phyloP scores from a whole-genome alignment of 768 basidiomycete species.

The Bullera alba region DNA sequence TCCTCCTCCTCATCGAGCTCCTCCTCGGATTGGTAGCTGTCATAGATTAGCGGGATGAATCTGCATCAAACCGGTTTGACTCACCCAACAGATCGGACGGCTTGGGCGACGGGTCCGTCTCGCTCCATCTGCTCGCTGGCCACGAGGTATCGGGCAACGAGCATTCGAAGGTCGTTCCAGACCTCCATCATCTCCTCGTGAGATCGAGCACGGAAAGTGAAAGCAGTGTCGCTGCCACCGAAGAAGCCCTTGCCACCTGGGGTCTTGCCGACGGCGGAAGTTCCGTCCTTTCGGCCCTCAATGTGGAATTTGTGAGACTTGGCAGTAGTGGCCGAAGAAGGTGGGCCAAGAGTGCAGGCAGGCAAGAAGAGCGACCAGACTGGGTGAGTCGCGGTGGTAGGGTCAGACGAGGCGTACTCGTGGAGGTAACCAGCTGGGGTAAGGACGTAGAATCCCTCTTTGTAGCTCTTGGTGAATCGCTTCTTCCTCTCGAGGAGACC shows the following conservation, averaged over 20 bases:
- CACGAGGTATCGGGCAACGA: conserved; percentile 87
- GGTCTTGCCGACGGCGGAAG: conserved; percentile 51
- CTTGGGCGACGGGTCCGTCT: conserved; percentile 83
- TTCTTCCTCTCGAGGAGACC: conserved; percentile 93
- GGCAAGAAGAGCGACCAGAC: conserved; percentile 85
- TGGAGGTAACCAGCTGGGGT: conserved; percentile 95
- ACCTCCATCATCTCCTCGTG: conserved; percentile 99
- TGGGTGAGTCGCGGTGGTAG: conserved; percentile 53
- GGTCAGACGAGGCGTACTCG: conserved; percentile 75
- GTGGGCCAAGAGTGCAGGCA: conserved; percentile 89
- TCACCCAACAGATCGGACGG: conserved; percentile 83
- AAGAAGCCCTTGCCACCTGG: conserved; percentile 46
- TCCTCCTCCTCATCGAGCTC: conserved; percentile 46
- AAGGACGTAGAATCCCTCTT: conserved; percentile 82
- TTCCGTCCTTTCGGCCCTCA: conserved; percentile 79
- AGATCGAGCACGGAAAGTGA: conserved; percentile 80
- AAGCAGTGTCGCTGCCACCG: conserved; percentile 53
- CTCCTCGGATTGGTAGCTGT: conserved; percentile 58
- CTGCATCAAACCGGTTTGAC: conserved; percentile 20
- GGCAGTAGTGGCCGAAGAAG: conserved; percentile 58
- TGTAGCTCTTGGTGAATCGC: conserved; percentile 77
- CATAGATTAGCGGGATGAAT: conserved; percentile 5
- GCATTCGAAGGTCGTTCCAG: conserved; percentile 97
- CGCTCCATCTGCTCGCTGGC: conserved; percentile 90
- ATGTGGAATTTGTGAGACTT: conserved; percentile 94